phyloP scores from a whole-genome alignment of 1,139 yeast genomes.

The Groenewaldozyma sp. region DNA sequence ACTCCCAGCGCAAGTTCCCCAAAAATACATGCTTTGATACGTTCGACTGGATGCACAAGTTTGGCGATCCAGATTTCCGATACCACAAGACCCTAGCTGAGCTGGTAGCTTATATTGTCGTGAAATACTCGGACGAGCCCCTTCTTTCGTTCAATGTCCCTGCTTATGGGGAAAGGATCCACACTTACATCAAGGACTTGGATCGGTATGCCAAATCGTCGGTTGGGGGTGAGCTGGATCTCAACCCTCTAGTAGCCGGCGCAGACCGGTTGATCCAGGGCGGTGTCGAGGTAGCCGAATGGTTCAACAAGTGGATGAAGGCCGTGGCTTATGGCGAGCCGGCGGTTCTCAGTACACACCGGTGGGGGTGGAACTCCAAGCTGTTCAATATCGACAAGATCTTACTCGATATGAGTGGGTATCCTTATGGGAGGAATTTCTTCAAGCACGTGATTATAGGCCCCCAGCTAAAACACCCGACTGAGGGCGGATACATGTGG shows the following conservation, averaged over 20 bases:
- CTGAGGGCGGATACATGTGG: constrained; percentile 39
- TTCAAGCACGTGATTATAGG: constrained; percentile 66
- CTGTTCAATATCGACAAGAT: constrained; percentile 49
- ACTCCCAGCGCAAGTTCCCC: constrained; percentile 36
- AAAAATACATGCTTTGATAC: constrained; percentile 58
- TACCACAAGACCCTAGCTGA: constrained; percentile 53
- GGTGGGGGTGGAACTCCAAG: constrained; percentile 76
- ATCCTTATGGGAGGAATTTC: constrained; percentile 48
- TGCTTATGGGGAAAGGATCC: constrained; percentile 40
- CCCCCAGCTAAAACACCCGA: constrained; percentile 53
- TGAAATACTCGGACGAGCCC: constrained; percentile 63
- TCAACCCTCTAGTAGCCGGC: constrained; percentile 18
- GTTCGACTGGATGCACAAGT: constrained; percentile 44
- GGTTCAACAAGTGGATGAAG: constrained; percentile 50
- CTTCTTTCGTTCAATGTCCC: constrained; percentile 60
- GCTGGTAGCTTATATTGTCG: constrained; percentile 42
- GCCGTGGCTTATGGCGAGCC: constrained; percentile 44
- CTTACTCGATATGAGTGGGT: constrained; percentile 41
- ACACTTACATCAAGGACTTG: constrained; percentile 41
- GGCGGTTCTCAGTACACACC: constrained; percentile 52
- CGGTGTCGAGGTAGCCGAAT: constrained; percentile 30
- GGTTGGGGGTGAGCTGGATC: constrained; percentile 12
- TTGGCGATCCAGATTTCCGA: constrained; percentile 48
- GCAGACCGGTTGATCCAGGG: constrained; percentile 20
- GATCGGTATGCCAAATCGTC: constrained; percentile 31